A percentile compares a stretch with the other conserved stretches of the same genome.
These are phyloP conservation scores for Coemansia asiatica DNA, from an alignment of 192 early-diverging fungal species.

Conservation along the genomic window DNA sequence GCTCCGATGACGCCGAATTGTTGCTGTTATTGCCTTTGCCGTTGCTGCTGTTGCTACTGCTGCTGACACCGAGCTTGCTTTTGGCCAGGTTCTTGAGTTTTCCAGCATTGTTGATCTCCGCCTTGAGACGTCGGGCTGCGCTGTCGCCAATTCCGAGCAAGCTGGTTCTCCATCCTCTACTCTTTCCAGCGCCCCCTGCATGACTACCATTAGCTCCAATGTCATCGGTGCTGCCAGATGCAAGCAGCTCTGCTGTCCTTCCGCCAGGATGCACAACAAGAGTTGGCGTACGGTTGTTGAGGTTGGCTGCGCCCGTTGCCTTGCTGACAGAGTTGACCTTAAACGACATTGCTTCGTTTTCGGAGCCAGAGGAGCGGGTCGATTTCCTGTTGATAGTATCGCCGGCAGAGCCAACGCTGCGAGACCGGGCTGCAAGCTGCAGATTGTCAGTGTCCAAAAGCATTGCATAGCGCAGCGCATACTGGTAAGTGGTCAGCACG, in stretches of 20 bases:
- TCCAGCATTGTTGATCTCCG: constrained; percentile 26
- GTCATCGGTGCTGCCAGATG: not conserved
- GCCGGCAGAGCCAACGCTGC: constrained; percentile 5
- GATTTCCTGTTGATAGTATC: constrained; percentile 1
- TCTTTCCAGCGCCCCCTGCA: constrained; percentile 2
- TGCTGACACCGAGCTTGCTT: constrained; percentile 8
- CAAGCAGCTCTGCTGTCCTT: not conserved
- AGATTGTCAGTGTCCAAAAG: constrained; percentile 49
- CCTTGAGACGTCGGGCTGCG: constrained; percentile 46
- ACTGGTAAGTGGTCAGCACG: constrained; percentile 49
- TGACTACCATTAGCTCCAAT: not conserved
- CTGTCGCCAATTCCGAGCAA: constrained; percentile 41
- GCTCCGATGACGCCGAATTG: constrained; percentile 4
- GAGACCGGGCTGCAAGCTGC: constrained; percentile 42
- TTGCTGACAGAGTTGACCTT: constrained; percentile 35
- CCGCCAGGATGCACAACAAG: constrained; percentile 18
- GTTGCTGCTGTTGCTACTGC: not conserved
- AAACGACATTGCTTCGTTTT: constrained; percentile 11
- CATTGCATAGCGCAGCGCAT: constrained; percentile 54
- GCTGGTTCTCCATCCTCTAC: constrained; percentile 40
- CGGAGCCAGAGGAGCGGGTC: constrained; percentile 9
- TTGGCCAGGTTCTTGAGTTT: constrained; percentile 35
- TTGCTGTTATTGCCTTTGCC: not conserved
- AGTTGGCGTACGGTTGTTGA: constrained; percentile 54
- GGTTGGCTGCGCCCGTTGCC: constrained; percentile 43